Evolutionary conservation across 192 early-diverging fungal species (phyloP).

Genomic region (Mortierella hygrophila): DNA sequence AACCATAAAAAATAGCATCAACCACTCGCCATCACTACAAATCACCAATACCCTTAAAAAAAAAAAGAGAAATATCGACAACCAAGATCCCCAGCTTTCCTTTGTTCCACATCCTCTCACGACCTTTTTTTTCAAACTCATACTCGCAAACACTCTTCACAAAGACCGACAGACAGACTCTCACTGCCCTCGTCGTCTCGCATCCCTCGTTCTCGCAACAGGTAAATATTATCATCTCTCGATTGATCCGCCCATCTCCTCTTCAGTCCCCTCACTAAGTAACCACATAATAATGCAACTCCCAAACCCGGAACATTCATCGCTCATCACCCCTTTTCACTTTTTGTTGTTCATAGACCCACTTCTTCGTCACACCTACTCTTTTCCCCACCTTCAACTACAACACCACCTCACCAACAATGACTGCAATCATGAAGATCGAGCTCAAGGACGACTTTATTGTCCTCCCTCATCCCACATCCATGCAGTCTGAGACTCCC

Average conservation of each 20-base stretch:
- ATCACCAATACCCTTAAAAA: neutral
- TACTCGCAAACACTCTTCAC: no score
- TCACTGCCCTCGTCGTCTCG: neutral
- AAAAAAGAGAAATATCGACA: neutral
- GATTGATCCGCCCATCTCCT: neutral
- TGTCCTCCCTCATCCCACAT: constrained; percentile 27
- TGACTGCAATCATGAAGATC: constrained; percentile 40
- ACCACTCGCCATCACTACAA: neutral
- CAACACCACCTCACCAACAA: neutral
- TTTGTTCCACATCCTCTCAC: neutral
- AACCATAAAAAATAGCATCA: neutral
- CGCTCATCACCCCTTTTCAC: neutral
- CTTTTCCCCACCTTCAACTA: neutral
- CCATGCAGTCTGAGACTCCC: neutral
- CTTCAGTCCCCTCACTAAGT: neutral
- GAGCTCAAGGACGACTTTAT: constrained; percentile 38
- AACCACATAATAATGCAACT: neutral
- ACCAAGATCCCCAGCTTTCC: neutral
- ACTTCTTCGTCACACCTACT: neutral
- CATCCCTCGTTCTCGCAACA: neutral
- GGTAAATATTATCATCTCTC: neutral
- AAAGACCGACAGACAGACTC: no score
- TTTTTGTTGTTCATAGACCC: neutral
- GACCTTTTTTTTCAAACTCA: neutral
- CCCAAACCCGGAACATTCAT: neutral